Percentiles rank a stretch among this genome's conserved stretches.
phyloP scores from a whole-genome alignment of 2,329 filamentous ascomycete species.

The Verticillium tricorpus region DNA sequence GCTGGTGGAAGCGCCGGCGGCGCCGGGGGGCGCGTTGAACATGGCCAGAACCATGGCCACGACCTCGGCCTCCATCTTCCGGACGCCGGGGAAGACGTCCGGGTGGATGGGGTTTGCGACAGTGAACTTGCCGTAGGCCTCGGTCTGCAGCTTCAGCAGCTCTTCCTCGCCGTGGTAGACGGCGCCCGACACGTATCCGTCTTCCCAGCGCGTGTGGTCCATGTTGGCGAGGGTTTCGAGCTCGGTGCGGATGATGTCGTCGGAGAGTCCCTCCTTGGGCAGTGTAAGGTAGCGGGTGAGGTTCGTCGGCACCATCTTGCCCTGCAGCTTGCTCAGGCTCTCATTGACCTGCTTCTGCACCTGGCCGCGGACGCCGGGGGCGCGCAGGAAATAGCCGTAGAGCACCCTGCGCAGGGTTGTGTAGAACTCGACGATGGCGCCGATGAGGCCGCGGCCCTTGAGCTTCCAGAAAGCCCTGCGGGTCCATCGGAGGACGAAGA shows the following conservation, averaged over 20 bases:
- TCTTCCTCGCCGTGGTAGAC: slow-evolving; percentile 92
- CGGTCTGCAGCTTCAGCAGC: slow-evolving; percentile 77
- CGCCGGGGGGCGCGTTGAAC: slow-evolving; percentile 78
- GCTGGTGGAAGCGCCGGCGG: slow-evolving; percentile 83
- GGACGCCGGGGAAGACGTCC: slow-evolving; percentile 93
- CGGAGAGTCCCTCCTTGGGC: slow-evolving; percentile 77
- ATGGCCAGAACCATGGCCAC: slow-evolving; percentile 90
- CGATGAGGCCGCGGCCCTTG: slow-evolving; percentile 81
- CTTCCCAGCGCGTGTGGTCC: slow-evolving; percentile 96
- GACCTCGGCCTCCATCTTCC: slow-evolving; percentile 99
- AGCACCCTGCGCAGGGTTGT: slow-evolving; percentile 63
- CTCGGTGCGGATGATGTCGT: slow-evolving; percentile 75
- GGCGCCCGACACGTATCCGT: slow-evolving; percentile 87
- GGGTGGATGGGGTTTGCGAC: slow-evolving; percentile 96
- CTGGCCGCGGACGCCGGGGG: slow-evolving; percentile 80
- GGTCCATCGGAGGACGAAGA: slow-evolving; percentile 81
- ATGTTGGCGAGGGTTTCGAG: slow-evolving; percentile 73
- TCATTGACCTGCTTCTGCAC: slow-evolving; percentile 82
- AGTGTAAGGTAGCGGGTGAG: slow-evolving; percentile 70
- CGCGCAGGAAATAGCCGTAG: slow-evolving; percentile 80
- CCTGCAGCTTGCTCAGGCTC: slow-evolving; percentile 73
- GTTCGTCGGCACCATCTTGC: slow-evolving; percentile 73
- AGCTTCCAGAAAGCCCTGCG: slow-evolving; percentile 79
- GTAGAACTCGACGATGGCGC: slow-evolving; percentile 73
- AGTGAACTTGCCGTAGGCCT: slow-evolving; percentile 91